Percentiles rank a stretch among this genome's conserved stretches.
phyloP scores from a whole-genome alignment of 1,284 basidiomycete species.

The Heterobasidion annosum region DNA sequence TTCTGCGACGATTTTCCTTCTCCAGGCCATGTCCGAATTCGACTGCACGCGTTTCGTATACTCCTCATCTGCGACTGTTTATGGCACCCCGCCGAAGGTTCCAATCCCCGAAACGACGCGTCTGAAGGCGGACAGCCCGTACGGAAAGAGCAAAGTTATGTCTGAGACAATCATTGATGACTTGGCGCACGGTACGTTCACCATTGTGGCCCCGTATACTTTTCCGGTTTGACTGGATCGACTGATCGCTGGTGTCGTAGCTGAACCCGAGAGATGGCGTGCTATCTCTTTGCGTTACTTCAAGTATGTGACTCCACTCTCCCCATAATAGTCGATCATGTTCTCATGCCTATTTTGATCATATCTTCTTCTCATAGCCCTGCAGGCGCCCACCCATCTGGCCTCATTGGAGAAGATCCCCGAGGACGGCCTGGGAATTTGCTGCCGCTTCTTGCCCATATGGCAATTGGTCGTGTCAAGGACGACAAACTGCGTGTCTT shows the following conservation, averaged over 20 bases:
- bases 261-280: conserved; percentile 67
- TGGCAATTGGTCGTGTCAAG: conserved; percentile 88
- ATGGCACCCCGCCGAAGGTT: conserved; percentile 87
- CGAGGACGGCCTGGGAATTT: conserved; percentile 93
- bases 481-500: conserved; percentile 85
- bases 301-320: conserved; percentile 55
- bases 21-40: conserved; percentile 82
- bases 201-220: not conserved
- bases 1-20: conserved; percentile 71
- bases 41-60: conserved; percentile 87
- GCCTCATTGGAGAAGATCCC: conserved; percentile 94
- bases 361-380: conserved; percentile 45
- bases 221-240: not conserved
- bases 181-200: conserved; percentile 63
- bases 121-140: conserved; percentile 85
- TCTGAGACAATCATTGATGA: conserved; percentile 89
- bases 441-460: conserved; percentile 89
- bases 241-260: conserved; percentile 22
- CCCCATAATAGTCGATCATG: not conserved
- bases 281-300: conserved; percentile 91
- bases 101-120: conserved; percentile 94
- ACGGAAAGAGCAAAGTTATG: conserved; percentile 96
- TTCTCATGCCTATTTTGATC: conserved; percentile 6
- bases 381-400: conserved; percentile 94
- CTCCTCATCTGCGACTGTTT: conserved; percentile 98